Conservation (phyloP, 1,284 basidiomycete genomes). For the Fomitiporia mediterranea region DNA sequence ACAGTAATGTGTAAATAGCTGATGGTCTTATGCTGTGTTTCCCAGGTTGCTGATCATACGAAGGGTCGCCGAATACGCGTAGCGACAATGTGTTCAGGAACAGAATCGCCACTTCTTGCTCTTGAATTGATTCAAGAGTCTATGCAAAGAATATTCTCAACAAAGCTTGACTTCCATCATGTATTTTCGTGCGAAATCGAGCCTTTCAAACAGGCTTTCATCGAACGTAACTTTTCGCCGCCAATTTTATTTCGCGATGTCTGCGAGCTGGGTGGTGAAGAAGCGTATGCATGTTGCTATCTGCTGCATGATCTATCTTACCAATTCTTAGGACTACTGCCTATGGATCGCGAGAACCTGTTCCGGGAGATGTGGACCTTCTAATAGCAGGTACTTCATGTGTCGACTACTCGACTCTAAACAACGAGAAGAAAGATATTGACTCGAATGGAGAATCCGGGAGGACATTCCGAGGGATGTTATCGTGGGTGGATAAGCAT, state of each 20-base stretch:
- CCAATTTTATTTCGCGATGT: slow-evolving; percentile 93
- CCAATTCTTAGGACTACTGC: slow-evolving; percentile 70
- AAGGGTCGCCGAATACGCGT: slow-evolving; percentile 84
- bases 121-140: slow-evolving; percentile 78
- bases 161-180: slow-evolving; percentile 77
- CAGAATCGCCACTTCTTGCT: slow-evolving; percentile 90
- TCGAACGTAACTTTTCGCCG: slow-evolving; percentile 91
- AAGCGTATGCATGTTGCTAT: slow-evolving; percentile 52
- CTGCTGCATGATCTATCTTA: slow-evolving; percentile 15
- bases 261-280: slow-evolving; percentile 77
- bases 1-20: too few species aligned
- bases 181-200: slow-evolving; percentile 98
- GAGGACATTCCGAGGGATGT: slow-evolving; percentile 88
- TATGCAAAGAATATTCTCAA: slow-evolving; percentile 63
- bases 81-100: slow-evolving; percentile 97
- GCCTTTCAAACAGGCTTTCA: slow-evolving; percentile 97
- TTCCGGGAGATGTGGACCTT: slow-evolving; percentile 89
- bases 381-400: slow-evolving; percentile 93
- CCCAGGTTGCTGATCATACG: slow-evolving; percentile 68
- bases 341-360: slow-evolving; percentile 80
- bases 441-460: slow-evolving; percentile 87
- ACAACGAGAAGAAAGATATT: slow-evolving; percentile 89
- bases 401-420: slow-evolving; percentile 94
- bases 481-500: slow-evolving; percentile 87
- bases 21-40: too few species aligned